phyloP scores from a whole-genome alignment of 768 basidiomycete genomes.

The Tylopilus sp. region DNA sequence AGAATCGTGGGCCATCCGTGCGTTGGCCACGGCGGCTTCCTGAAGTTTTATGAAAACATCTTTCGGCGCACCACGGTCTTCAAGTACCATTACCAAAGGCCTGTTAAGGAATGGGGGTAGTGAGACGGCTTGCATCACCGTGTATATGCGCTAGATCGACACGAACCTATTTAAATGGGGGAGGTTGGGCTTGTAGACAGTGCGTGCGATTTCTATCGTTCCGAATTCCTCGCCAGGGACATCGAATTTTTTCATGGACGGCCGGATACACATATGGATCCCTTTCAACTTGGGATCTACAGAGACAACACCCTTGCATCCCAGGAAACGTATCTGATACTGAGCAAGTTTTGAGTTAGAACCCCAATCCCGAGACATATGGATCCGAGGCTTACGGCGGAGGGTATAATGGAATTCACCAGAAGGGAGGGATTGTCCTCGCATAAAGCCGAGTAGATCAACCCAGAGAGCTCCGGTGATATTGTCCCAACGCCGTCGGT shows the following conservation, averaged over 20 bases:
- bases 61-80: conserved; percentile 63
- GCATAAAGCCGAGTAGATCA: conserved; percentile 59
- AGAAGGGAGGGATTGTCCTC: conserved; percentile 36
- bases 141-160: background rate
- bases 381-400: conserved; percentile 48
- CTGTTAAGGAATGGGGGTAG: conserved; percentile 34
- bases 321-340: conserved; percentile 82
- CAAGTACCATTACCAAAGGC: conserved; percentile 73
- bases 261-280: conserved; percentile 64
- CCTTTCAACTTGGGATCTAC: conserved; percentile 55
- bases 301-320: conserved; percentile 77
- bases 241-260: conserved; percentile 75
- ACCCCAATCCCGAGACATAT: background rate
- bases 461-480: conserved; percentile 51
- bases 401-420: conserved; percentile 43
- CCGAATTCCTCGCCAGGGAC: conserved; percentile 45
- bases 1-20: conserved; percentile 59
- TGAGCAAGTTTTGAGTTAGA: conserved; percentile 21
- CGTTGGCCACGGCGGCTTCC: conserved; percentile 49
- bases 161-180: conserved; percentile 78
- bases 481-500: conserved; percentile 86
- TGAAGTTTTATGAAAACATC: conserved; percentile 64
- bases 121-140: background rate
- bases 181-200: conserved; percentile 55
- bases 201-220: conserved; percentile 69